Evolutionary conservation across 2,329 filamentous ascomycete species (phyloP), one percentile per base, ranked within the genome.

Genomic region (Mycosphaerella sp.): DNA sequence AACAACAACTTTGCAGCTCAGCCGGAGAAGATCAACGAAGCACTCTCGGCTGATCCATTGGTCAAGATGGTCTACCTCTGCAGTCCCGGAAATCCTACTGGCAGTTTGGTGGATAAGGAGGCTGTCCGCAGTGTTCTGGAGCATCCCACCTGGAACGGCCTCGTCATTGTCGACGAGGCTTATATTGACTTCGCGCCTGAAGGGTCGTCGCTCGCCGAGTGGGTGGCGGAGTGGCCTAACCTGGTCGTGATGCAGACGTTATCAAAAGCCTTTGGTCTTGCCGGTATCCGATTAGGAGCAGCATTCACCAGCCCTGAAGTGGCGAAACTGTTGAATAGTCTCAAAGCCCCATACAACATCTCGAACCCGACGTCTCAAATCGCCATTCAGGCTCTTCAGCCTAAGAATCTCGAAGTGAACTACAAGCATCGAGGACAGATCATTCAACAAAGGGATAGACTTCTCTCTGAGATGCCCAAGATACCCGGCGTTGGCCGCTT

Each of bases 281-380:
- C 93, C 3, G 93, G 91, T 44, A 95, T 98, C 66, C 79, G 93
- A 13, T 78, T 98, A 1, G 93, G 93, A 41, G 87, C 84, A 6
- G 89, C 88, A 0, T 98, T 96, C 67, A 80, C 87, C 4, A 80
- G 82, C 8, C 77, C 82, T 0, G 77, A 82, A 5, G 84, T 98
- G 56, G 89, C 91, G 2, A 71, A 73, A 13, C 75, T 98, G 10
- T 77, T 98, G 49, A 98, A 98, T 73, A 89, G 79, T 66, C 77
- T 98, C 64, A 97, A 97, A 72, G 91, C 93, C 0, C 93, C 93
- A 0, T 98, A 98, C 74, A 97, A 96, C 71, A 84, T 98, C 62
- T 86, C 89, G 3, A 91, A 84, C 62, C 89, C 89, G 0, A 96
- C 91, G 1, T 89, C 85, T 62, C 82, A 85, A 32, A 77, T 98